These are phyloP conservation scores for Trichothecium roseum DNA, from an alignment of 2,329 filamentous ascomycete species.

Conservation along the genomic window DNA sequence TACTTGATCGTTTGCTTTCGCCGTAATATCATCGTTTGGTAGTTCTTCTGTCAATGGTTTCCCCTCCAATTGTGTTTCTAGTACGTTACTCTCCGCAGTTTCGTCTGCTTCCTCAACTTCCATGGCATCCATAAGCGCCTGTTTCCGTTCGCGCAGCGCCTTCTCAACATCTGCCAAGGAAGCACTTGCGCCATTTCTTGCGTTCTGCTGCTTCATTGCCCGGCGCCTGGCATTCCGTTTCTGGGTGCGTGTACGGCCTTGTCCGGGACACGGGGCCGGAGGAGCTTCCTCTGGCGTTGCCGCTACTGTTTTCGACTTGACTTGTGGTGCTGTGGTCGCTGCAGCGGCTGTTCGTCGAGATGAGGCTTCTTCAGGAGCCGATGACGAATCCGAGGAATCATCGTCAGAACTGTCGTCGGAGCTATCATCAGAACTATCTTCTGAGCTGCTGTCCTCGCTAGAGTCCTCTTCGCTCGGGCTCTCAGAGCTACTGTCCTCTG, in stretches of 20 bases:
- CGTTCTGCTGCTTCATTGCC: constrained; percentile 16
- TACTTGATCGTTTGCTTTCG: no score
- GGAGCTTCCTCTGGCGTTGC: constrained; percentile 2
- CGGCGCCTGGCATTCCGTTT: constrained; percentile 42
- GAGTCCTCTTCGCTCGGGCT: constrained; percentile 9
- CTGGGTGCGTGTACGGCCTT: constrained; percentile 32
- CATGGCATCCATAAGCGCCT: constrained; percentile 24
- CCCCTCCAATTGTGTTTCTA: background rate
- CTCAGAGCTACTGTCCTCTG: constrained; percentile 5
- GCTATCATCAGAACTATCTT: constrained; percentile 6
- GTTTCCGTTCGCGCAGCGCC: constrained; percentile 27
- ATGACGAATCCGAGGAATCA: constrained; percentile 18
- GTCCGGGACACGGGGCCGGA: constrained; percentile 17
- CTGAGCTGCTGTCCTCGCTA: constrained; percentile 7
- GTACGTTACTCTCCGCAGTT: background rate
- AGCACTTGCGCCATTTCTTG: no score
- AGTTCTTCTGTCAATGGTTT: no score
- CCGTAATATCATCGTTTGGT: no score
- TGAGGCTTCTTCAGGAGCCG: constrained; percentile 24
- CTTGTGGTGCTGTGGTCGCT: constrained; percentile 1
- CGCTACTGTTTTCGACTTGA: constrained; percentile 2
- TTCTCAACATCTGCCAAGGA: constrained; percentile 1
- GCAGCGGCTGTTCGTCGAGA: constrained; percentile 15
- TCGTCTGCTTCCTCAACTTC: background rate
- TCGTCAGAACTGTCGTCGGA: constrained; percentile 9